Percentiles rank a stretch among this genome's conserved stretches.
Evolutionary conservation across 208 protist genomes (phyloP).

Genomic region (Herpetomonas tarakana): DNA sequence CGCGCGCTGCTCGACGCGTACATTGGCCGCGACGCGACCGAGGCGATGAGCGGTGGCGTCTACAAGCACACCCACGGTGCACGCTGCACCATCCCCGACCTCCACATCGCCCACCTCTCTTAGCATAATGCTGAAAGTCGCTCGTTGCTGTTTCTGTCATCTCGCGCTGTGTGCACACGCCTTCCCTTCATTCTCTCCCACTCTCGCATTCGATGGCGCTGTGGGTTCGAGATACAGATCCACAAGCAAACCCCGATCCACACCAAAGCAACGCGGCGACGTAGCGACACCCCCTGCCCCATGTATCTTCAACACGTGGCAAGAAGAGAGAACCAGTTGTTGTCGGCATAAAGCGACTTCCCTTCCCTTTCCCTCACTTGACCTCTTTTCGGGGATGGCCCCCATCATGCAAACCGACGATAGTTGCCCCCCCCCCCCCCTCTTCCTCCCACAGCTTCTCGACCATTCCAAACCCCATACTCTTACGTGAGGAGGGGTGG

Average conservation of each 20-base stretch:
- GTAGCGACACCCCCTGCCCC: neutral
- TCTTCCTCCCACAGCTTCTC: neutral
- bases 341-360: too few species aligned
- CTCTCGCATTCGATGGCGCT: neutral
- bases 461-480: neutral
- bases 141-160: too few species aligned
- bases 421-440: neutral
- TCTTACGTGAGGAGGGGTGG: too few species aligned
- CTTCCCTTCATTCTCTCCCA: constrained; percentile 2
- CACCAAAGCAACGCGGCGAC: neutral
- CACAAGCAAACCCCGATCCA: constrained; percentile 7
- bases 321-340: neutral
- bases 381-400: too few species aligned
- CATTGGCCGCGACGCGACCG: constrained; percentile 72
- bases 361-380: too few species aligned
- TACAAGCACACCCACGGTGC: constrained; percentile 69
- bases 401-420: neutral
- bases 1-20: constrained; percentile 66
- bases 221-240: neutral
- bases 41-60: constrained; percentile 61
- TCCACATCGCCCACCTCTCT: constrained; percentile 51
- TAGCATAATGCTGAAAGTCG: neutral
- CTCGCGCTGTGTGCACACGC: too few species aligned
- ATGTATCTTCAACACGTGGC: neutral
- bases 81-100: constrained; percentile 53